These are phyloP conservation scores for Hypoxylon sp. DNA, from an alignment of 2,329 filamentous ascomycete genomes.

Conservation along the genomic window DNA sequence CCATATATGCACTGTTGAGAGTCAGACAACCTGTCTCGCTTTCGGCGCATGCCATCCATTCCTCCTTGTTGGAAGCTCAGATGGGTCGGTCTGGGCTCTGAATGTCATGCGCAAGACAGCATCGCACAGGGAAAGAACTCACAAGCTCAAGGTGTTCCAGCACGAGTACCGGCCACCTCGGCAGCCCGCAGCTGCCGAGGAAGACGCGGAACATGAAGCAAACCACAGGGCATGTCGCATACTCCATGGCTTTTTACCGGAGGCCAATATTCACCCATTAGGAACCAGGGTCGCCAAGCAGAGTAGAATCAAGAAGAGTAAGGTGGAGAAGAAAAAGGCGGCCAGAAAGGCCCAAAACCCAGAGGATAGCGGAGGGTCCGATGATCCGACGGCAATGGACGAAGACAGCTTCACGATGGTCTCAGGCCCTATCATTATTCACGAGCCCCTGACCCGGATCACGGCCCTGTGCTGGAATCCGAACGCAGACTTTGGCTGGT, in stretches of 20 bases:
- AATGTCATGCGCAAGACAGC: conserved; percentile 56
- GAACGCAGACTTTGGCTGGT: conserved; percentile 69
- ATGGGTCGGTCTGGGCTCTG: conserved; percentile 61
- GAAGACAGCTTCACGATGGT: conserved; percentile 39
- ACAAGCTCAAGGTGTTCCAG: conserved; percentile 58
- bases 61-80: conserved; percentile 60
- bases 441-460: conserved; percentile 69
- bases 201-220: conserved; percentile 39
- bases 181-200: conserved; percentile 21
- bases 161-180: conserved; percentile 59
- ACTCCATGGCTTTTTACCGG: conserved; percentile 59
- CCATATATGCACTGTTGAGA: conserved; percentile 59
- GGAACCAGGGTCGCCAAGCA: conserved; percentile 44
- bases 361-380: conserved; percentile 22
- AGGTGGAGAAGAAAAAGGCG: conserved; percentile 49
- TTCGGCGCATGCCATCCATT: conserved; percentile 62
- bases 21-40: conserved; percentile 59
- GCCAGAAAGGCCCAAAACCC: conserved; percentile 44
- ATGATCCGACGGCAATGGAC: conserved; percentile 40
- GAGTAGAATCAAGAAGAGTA: conserved; percentile 37
- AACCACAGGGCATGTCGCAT: conserved; percentile 60
- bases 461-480: conserved; percentile 73
- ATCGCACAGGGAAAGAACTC: conserved; percentile 50
- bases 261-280: conserved; percentile 58
- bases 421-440: conserved; percentile 57